Conservation (phyloP, 352 stramenopile species). For the Phytophthora brassicae region DNA sequence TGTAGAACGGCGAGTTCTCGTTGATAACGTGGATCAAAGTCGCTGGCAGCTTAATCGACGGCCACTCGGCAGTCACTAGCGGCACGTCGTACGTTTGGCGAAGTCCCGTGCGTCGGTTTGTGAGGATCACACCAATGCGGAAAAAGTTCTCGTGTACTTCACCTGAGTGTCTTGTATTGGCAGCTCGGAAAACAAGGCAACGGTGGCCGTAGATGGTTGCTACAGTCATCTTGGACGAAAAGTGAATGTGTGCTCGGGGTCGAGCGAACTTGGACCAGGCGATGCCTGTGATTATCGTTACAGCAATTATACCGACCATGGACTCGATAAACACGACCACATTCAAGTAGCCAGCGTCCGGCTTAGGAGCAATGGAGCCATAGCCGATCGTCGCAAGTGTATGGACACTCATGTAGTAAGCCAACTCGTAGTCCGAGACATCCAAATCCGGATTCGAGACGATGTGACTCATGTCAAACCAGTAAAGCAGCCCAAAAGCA, state of each 20-base stretch:
- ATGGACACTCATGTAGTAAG: slow-evolving; percentile 85
- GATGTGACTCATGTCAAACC: slow-evolving; percentile 40
- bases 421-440: slow-evolving; percentile 59
- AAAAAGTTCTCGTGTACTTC: slow-evolving; percentile 86
- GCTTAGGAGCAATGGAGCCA: slow-evolving; percentile 61
- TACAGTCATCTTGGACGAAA: slow-evolving; percentile 70
- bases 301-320: slow-evolving; percentile 69
- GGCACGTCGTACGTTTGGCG: slow-evolving; percentile 85
- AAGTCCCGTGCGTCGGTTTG: slow-evolving; percentile 77
- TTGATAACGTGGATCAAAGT: slow-evolving; percentile 86
- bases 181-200: slow-evolving; percentile 78
- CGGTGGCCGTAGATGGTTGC: slow-evolving; percentile 73
- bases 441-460: slow-evolving; percentile 48
- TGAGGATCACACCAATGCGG: slow-evolving; percentile 80
- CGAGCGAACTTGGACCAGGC: slow-evolving; percentile 86
- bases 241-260: slow-evolving; percentile 79
- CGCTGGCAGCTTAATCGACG: slow-evolving; percentile 78
- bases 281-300: slow-evolving; percentile 87
- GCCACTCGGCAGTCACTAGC: slow-evolving; percentile 77
- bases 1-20: slow-evolving; percentile 76
- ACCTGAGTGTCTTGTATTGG: slow-evolving; percentile 77
- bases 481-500: slow-evolving; percentile 66
- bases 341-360: slow-evolving; percentile 69
- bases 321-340: slow-evolving; percentile 78
- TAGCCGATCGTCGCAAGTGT: slow-evolving; percentile 83